These are phyloP conservation scores for Atkinsonella hypoxylon DNA, from an alignment of 2,329 filamentous ascomycete species.

Conservation along the genomic window DNA sequence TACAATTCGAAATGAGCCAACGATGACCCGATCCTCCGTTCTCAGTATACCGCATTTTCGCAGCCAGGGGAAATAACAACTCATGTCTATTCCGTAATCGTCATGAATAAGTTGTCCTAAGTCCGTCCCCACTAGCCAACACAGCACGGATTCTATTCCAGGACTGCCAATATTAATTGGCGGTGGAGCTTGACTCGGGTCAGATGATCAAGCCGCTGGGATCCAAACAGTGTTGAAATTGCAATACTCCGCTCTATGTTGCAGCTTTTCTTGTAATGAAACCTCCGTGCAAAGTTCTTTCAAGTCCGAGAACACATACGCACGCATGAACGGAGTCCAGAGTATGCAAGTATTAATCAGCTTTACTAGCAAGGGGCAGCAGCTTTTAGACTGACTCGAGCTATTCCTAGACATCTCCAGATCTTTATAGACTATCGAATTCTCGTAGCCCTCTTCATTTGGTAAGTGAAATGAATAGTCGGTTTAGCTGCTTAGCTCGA, in stretches of 20 bases:
- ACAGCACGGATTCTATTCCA: background rate
- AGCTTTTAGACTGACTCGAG: no score
- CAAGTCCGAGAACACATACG: no score
- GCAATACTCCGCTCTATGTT: background rate
- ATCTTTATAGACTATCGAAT: no score
- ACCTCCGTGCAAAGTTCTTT: no score
- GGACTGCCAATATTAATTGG: background rate
- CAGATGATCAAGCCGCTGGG: constrained; percentile 1
- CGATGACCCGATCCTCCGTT: background rate
- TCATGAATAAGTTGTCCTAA: background rate
- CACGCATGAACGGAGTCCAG: no score
- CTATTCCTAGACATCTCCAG: no score
- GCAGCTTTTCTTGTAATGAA: background rate
- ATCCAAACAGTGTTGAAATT: background rate
- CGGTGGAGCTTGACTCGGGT: background rate
- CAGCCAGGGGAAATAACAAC: background rate
- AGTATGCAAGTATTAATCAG: no score
- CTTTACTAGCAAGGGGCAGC: no score
- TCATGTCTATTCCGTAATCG: background rate
- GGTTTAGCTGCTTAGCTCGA: no score
- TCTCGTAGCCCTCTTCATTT: no score
- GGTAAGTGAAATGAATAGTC: no score
- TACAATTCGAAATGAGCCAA: background rate
- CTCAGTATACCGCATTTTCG: background rate
- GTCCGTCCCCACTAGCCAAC: background rate